Conservation (phyloP, 2,329 filamentous ascomycete genomes). For the Ciborinia camelliae region DNA sequence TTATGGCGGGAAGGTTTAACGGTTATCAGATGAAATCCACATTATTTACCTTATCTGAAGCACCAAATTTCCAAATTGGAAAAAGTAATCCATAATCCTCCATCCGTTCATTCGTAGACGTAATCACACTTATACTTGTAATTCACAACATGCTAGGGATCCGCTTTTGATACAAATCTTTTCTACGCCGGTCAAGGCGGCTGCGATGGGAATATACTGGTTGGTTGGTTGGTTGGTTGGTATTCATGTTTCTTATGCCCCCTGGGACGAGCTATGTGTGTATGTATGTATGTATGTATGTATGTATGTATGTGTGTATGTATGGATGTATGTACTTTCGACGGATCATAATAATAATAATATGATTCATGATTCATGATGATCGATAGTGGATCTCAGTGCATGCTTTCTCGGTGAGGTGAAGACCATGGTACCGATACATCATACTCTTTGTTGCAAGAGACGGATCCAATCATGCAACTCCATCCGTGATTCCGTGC, state of each 20-base stretch:
- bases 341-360: too few relatives aligned
- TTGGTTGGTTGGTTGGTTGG: too few relatives aligned
- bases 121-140: neutral
- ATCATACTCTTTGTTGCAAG: slow-evolving; percentile 12
- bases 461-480: slow-evolving; percentile 13
- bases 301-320: too few relatives aligned
- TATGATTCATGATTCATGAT: too few relatives aligned
- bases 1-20: too few relatives aligned
- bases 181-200: slow-evolving; percentile 25
- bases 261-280: too few relatives aligned
- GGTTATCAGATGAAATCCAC: slow-evolving; percentile 19
- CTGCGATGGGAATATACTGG: too few relatives aligned
- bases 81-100: too few relatives aligned
- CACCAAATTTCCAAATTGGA: slow-evolving; percentile 5
- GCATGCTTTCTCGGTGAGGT: neutral
- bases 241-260: slow-evolving; percentile 29
- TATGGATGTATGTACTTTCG: slow-evolving; percentile 19
- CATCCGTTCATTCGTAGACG: slow-evolving; percentile 6
- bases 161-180: slow-evolving; percentile 33
- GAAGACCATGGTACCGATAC: too few relatives aligned
- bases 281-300: too few relatives aligned
- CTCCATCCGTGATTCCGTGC: slow-evolving; percentile 2
- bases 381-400: slow-evolving; percentile 6
- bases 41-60: slow-evolving; percentile 27
- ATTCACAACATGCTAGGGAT: too few relatives aligned